A percentile compares a stretch with the other conserved stretches of the same genome.
These are phyloP conservation scores for Ceriops decandra DNA, from an alignment of 345 rosid genomes.

Conservation along the genomic window DNA sequence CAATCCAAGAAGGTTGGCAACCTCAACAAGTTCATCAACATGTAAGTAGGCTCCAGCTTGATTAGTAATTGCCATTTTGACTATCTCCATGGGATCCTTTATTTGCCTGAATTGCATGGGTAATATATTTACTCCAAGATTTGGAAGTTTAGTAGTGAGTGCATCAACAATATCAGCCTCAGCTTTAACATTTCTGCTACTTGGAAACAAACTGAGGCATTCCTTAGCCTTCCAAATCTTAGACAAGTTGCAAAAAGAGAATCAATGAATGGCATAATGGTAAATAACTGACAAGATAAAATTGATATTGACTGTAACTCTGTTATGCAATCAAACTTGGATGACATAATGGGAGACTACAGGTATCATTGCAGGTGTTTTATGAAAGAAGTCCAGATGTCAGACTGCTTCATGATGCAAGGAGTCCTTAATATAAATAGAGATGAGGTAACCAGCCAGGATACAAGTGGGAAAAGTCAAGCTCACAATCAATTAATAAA, in stretches of 20 bases:
- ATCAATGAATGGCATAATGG: background rate
- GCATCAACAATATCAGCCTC: constrained; percentile 85
- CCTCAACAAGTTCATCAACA: constrained; percentile 88
- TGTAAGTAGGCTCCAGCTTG: constrained; percentile 87
- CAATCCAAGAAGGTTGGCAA: constrained; percentile 92
- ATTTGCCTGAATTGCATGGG: constrained; percentile 94
- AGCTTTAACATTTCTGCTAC: constrained; percentile 71
- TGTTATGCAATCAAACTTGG: background rate
- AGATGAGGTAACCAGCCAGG: too few species aligned
- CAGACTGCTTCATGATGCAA: background rate
- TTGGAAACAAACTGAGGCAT: constrained; percentile 77
- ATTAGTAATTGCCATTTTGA: constrained; percentile 85
- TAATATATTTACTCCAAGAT: constrained; percentile 82
- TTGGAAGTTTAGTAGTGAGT: constrained; percentile 82
- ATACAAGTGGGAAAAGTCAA: too few species aligned
- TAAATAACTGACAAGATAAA: background rate
- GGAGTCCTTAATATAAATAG: too few species aligned
- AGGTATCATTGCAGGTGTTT: background rate
- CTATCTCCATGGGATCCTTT: constrained; percentile 92
- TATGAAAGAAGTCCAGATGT: background rate
- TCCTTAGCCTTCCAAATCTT: constrained; percentile 99
- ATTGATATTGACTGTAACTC: background rate
- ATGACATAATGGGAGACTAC: background rate
- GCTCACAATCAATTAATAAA: too few species aligned
- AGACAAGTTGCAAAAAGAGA: constrained; percentile 23